Conservation (phyloP, 2,329 filamentous ascomycete genomes). For the Trichoderma semiorbis region DNA sequence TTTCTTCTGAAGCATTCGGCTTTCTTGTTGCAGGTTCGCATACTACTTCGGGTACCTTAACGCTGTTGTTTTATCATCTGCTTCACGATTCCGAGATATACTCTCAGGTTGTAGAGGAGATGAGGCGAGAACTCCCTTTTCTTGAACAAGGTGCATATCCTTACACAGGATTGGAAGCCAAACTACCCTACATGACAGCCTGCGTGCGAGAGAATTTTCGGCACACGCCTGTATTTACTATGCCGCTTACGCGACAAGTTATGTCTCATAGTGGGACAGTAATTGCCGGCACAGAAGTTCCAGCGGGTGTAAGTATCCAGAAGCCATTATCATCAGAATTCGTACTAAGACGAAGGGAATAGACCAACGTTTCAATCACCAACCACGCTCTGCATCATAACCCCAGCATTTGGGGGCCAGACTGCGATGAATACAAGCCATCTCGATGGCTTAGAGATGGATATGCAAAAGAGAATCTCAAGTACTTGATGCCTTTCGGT, state of each 20-base stretch:
- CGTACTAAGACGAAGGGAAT: not conserved
- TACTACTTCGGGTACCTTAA: not conserved
- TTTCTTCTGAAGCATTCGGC: not conserved
- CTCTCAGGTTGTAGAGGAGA: not conserved
- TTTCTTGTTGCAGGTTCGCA: not conserved
- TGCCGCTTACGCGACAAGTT: not conserved
- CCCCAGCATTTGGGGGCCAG: not conserved
- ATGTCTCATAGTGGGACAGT: not conserved
- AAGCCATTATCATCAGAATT: not conserved
- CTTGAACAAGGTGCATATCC: not conserved
- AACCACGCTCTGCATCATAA: not conserved
- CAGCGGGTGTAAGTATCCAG: not conserved
- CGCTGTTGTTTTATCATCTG: not conserved
- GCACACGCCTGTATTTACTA: not conserved
- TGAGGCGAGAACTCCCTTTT: not conserved
- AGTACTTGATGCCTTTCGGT: not conserved
- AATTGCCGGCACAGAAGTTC: not conserved
- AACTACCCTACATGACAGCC: not conserved
- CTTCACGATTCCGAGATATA: not conserved
- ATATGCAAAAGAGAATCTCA: not conserved
- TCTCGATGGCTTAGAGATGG: not conserved
- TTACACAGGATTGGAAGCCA: not conserved
- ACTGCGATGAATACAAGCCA: not conserved
- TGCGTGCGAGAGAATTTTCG: not conserved
- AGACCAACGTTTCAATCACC: not conserved